Conservation (phyloP, 2,329 filamentous ascomycete genomes). For the Nemania bipapillata region DNA sequence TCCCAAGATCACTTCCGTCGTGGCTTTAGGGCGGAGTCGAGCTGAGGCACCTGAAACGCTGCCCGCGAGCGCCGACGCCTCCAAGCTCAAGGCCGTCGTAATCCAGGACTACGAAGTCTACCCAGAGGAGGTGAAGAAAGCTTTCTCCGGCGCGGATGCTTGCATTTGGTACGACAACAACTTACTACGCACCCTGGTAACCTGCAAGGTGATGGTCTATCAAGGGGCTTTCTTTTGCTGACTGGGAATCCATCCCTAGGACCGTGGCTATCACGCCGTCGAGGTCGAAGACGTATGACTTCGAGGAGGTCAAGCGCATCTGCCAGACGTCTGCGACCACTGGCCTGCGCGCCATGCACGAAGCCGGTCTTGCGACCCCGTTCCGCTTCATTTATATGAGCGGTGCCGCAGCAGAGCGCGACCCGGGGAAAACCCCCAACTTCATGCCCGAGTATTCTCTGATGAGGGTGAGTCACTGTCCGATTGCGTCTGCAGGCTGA, state of each 20-base stretch:
- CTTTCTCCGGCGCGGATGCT: conserved; percentile 56
- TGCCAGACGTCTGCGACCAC: conserved; percentile 44
- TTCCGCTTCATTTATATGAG: conserved; percentile 57
- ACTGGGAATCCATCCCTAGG: conserved; percentile 34
- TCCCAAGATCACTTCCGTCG: conserved; percentile 54
- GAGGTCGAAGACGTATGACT: conserved; percentile 37
- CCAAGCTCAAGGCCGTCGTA: conserved; percentile 56
- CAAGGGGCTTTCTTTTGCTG: not conserved
- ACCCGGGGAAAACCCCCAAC: conserved; percentile 57
- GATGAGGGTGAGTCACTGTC: conserved; percentile 61
- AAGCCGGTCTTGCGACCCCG: conserved; percentile 44
- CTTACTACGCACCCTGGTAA: no score
- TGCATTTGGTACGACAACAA: conserved; percentile 48
- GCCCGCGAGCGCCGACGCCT: conserved; percentile 43
- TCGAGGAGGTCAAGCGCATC: conserved; percentile 44
- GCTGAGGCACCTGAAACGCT: conserved; percentile 45
- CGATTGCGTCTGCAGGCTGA: no score
- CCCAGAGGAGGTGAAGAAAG: conserved; percentile 53
- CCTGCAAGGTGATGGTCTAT: no score
- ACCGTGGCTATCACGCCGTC: conserved; percentile 47
- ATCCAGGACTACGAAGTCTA: conserved; percentile 57
- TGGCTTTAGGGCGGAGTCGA: conserved; percentile 57
- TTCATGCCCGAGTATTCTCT: conserved; percentile 56
- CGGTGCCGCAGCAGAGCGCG: conserved; percentile 57
- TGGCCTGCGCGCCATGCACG: conserved; percentile 46